Conservation (phyloP, 345 rosid genomes). For the Pistacia atlantica region DNA sequence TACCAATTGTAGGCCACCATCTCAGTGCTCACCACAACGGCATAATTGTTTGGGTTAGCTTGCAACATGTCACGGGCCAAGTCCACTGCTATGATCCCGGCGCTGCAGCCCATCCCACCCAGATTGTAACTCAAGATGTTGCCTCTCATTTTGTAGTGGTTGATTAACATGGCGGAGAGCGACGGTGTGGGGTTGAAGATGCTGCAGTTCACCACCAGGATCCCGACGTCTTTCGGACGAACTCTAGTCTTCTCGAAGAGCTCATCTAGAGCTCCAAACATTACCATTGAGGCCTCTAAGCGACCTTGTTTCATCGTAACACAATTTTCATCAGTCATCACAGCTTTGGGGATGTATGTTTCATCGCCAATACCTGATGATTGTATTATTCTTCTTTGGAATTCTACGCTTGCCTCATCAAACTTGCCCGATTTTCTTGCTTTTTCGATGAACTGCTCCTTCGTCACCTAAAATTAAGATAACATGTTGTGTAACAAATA, state of each 20-base stretch:
- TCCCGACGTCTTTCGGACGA: constrained; percentile 84
- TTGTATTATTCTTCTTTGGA: constrained; percentile 66
- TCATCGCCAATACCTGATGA: constrained; percentile 89
- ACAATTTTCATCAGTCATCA: constrained; percentile 53
- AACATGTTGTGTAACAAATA: too few relatives aligned
- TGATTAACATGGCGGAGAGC: constrained; percentile 86
- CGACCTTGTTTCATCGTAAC: constrained; percentile 91
- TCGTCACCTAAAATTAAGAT: constrained; percentile 55
- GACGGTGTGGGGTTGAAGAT: constrained; percentile 95
- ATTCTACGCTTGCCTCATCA: constrained; percentile 59
- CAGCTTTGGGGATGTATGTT: constrained; percentile 70
- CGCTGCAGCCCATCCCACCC: constrained; percentile 98
- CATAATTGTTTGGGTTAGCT: constrained; percentile 78
- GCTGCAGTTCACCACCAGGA: constrained; percentile 93
- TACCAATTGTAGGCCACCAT: constrained; percentile 98
- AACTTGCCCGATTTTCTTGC: constrained; percentile 66
- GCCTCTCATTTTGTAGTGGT: constrained; percentile 95
- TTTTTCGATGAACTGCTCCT: constrained; percentile 60
- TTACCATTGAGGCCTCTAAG: constrained; percentile 72
- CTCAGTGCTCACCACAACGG: constrained; percentile 87
- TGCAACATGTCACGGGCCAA: constrained; percentile 91
- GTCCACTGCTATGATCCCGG: constrained; percentile 80
- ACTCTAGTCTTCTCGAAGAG: constrained; percentile 78
- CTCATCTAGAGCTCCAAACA: constrained; percentile 89
- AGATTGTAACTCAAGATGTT: constrained; percentile 89